Evolutionary conservation across 2,329 filamentous ascomycete genomes (phyloP), one percentile per base, ranked within the genome.

Genomic region (Rhynchosporium secalis): DNA sequence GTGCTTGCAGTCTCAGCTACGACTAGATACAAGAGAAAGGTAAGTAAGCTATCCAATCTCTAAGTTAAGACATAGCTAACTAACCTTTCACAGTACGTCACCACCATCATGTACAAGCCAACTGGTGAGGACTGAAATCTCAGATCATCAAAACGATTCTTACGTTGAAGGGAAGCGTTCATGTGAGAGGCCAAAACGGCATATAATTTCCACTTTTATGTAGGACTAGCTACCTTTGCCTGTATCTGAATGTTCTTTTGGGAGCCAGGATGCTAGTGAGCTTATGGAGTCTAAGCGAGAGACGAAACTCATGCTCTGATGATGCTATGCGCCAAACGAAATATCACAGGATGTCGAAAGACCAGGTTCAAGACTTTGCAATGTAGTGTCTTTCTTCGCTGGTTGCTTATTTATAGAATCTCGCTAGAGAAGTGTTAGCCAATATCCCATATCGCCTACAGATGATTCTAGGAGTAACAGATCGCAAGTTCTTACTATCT

Each of bases 21-120:
- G 4, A 99, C 95, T n/a, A 85, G 95, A 75, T 99, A 98, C 76
- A 96, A 92, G 79, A 89, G 91, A 77, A 99, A 99, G 86, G 91
- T 91, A 72, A 61, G 33, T 10, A 36, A 10, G 80, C 71, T 31
- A 62, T 12, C 15, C 48, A n/a, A 29, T 47, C 29, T 46, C 28
- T 29, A n/a, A 41, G 20, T 38, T 10, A 41, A 20, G 9, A 57
- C 41, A 28, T 41, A 56, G 26, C 15, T 59, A 41, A 65, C 61
- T 36, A 1, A 36, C 47, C n/a, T n/a, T 38, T 29, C 29, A 29
- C 71, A 97, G 94, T 98, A 98, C 77, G 90, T 98, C 41, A 98
- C 94, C 3, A 97, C 93, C 2, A 96, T 98, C 74, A 89, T 98
- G 80, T 98, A 98, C 79, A 98, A 97, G 80, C 92, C 92, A 10